Base-by-base conservation (phyloP, 75 land plant genomes). In the Pseudotsuga menziesii region DNA sequence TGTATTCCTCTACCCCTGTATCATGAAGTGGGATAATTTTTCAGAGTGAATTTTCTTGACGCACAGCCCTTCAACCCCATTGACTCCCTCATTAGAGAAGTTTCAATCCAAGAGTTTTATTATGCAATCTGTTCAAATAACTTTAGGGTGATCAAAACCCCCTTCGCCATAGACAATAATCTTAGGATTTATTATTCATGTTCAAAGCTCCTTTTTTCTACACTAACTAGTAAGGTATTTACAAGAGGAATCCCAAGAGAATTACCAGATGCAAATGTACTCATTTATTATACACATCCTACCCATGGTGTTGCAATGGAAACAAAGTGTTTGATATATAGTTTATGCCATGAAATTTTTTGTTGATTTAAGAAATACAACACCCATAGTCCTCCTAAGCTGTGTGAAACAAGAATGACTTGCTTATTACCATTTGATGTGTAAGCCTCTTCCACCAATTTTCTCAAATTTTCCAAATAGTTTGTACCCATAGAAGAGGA, bases 231-330 rank as follows among this genome's bases (percentile, higher is more conserved):
- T 57, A 96, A 82, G 4, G 98, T 86, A 48, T 93, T 66, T 2
- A 96, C 91, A 22, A 93, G 72, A 7, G 92, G 95, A 0, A 91
- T 85, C 0, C 92, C 98, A 11, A 93, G 83, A 1, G 96, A 17
- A 78, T 89, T 81, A 19, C 96, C 98, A 0, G 96, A 96, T 0
- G 94, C 96, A 73, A 89, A 91, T 5, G 91, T 91, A 78, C 78
- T 82, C 92, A 96, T 85, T 76, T 85, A 82, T 59, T 93, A 80
- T 12, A 91, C 92, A 0, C 89, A 77, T n/a, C 98, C 98, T 29
- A 86, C 96, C 96, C 96, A 96, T 1, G 98, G 98, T 0, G 91
- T 66, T 3, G 98, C 83, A 4, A 96, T 75, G 5, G 92, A 54
- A 1, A 96, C 74, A 64, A 93, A 85, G 84, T 90, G 94, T 56